Conservation (phyloP, 2,329 filamentous ascomycete genomes). For the Paecilomyces variotii region DNA sequence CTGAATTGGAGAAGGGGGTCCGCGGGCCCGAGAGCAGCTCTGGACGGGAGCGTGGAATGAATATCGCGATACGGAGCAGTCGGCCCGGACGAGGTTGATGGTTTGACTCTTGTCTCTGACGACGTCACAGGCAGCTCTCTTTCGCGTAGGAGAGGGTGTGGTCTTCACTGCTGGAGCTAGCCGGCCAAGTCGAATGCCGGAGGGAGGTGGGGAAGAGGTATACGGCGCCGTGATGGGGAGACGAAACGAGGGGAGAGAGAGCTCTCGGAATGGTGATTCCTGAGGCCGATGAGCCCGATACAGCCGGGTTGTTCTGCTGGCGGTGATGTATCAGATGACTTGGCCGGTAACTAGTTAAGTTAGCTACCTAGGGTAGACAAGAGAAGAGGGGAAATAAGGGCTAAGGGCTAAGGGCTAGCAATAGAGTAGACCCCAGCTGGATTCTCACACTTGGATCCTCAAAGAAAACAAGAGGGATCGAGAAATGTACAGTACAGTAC, state of each 20-base stretch:
- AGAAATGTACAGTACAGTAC: not conserved
- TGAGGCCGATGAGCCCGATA: not conserved
- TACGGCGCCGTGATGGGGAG: not conserved
- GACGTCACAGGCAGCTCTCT: not conserved
- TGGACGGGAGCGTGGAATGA: not conserved
- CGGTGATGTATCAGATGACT: not conserved
- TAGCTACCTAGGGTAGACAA: not conserved
- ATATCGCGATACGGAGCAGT: not conserved
- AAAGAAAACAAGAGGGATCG: not conserved
- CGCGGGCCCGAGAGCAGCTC: not conserved
- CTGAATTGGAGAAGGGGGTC: not conserved
- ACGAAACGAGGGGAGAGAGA: not conserved
- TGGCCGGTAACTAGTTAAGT: not conserved
- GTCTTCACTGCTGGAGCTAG: not conserved
- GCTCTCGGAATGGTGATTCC: not conserved
- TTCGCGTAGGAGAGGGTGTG: not conserved
- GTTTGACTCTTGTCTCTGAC: not conserved
- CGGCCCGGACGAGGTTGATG: not conserved
- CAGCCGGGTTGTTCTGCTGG: not conserved
- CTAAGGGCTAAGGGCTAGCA: too few relatives aligned
- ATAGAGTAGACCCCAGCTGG: not conserved
- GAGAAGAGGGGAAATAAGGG: not conserved
- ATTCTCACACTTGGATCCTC: not conserved
- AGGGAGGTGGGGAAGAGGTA: not conserved
- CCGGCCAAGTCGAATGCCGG: not conserved